These are phyloP conservation scores for Trichoderma reesei DNA, from an alignment of 495 filamentous ascomycete genomes.

Conservation along the genomic window DNA sequence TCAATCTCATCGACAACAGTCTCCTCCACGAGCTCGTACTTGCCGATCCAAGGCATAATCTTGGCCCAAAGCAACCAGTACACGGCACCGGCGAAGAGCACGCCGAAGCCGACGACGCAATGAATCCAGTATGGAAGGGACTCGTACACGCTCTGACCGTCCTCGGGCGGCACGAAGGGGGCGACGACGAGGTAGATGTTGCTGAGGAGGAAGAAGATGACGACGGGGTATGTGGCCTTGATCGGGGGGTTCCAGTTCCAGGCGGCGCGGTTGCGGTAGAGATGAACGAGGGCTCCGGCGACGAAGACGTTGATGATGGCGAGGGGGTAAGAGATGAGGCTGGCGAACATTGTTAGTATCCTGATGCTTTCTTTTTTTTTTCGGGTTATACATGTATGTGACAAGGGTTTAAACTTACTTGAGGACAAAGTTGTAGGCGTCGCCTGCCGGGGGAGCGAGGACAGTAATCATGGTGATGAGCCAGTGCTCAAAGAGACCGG, in stretches of 20 bases:
- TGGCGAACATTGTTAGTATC: constrained; percentile 18
- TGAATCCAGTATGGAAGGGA: constrained; percentile 36
- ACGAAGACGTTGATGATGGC: constrained; percentile 52
- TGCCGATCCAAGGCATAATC: constrained; percentile 47
- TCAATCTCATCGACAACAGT: constrained; percentile 27
- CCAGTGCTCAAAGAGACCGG: constrained; percentile 54
- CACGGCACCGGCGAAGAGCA: constrained; percentile 37
- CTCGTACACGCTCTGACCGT: constrained; percentile 33
- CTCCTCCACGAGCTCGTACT: constrained; percentile 51
- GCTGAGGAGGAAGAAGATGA: constrained; percentile 37
- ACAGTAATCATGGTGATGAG: constrained; percentile 50
- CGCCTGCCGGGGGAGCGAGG: constrained; percentile 52
- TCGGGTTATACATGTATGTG: neutral
- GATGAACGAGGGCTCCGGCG: constrained; percentile 43
- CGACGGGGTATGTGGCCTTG: constrained; percentile 32
- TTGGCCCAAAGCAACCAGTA: constrained; percentile 70
- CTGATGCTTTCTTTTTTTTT: neutral
- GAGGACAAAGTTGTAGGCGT: constrained; percentile 55
- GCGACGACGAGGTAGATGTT: constrained; percentile 40
- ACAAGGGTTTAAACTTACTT: constrained; percentile 33
- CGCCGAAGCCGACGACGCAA: constrained; percentile 37
- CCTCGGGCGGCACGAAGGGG: constrained; percentile 33
- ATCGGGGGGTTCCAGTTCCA: constrained; percentile 35
- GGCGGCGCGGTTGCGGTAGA: constrained; percentile 41
- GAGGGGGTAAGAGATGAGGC: constrained; percentile 51